Evolutionary conservation across 108 stramenopile genomes (phyloP).

Genomic region (Phaeodactylum tricornutum): DNA sequence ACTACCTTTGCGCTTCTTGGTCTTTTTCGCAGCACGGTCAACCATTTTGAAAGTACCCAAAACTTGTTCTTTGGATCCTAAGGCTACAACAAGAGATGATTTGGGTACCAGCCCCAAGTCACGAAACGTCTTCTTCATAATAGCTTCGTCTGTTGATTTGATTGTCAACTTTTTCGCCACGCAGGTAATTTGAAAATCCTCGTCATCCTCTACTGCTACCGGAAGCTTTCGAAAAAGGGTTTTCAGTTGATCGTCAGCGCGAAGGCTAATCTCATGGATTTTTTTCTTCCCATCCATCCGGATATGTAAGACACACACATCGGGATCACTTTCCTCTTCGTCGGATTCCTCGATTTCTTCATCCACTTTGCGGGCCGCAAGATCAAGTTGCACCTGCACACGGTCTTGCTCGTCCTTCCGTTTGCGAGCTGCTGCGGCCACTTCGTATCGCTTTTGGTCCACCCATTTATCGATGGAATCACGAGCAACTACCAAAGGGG

Average conservation of each 20-base stretch:
- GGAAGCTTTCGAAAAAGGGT: constrained; percentile 34
- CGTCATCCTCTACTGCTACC: constrained; percentile 19
- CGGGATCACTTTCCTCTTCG: constrained; percentile 36
- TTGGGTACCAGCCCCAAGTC: constrained; percentile 46
- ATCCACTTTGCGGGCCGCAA: constrained; percentile 21
- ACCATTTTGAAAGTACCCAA: constrained; percentile 25
- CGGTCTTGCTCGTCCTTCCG: constrained; percentile 54
- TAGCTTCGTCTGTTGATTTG: constrained; percentile 43
- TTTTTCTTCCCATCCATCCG: constrained; percentile 72
- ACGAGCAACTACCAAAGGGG: constrained; percentile 58
- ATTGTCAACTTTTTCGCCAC: constrained; percentile 63
- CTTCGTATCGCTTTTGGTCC: constrained; percentile 52
- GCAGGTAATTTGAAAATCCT: constrained; percentile 67
- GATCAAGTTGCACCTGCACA: constrained; percentile 25
- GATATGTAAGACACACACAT: constrained; percentile 39
- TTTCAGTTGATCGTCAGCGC: constrained; percentile 43
- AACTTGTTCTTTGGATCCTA: constrained; percentile 9
- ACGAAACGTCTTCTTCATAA: constrained; percentile 44
- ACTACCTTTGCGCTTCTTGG: constrained; percentile 63
- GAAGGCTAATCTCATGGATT: constrained; percentile 41
- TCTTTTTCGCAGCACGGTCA: constrained; percentile 55
- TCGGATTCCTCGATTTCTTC: constrained; percentile 28
- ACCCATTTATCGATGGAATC: constrained; percentile 82
- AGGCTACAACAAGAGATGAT: constrained; percentile 56
- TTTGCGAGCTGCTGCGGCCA: constrained; percentile 55